Evolutionary conservation across 2,329 filamentous ascomycete genomes (phyloP).

Genomic region (Microdochium paspali): DNA sequence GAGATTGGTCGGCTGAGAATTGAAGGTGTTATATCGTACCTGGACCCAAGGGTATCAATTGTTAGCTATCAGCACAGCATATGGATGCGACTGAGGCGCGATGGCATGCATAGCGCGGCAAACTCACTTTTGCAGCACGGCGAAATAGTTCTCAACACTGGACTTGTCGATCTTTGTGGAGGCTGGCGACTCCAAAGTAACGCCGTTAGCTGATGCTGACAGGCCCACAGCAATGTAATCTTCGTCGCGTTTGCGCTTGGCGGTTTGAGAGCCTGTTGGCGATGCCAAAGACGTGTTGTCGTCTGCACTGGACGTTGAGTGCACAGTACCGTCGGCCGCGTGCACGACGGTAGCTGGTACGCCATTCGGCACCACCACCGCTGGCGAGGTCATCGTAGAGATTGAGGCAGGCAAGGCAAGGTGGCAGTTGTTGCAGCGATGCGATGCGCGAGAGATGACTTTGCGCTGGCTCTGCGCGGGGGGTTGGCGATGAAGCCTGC

Average conservation of each 20-base stretch:
- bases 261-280: not conserved
- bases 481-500: not conserved
- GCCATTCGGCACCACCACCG: not conserved
- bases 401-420: not conserved
- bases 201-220: not conserved
- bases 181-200: not conserved
- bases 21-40: slow-evolving; percentile 43
- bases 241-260: not conserved
- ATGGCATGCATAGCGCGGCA: not conserved
- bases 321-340: not conserved
- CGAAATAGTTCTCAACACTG: not conserved
- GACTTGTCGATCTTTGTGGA: not conserved
- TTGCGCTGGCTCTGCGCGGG: not conserved
- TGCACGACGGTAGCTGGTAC: not conserved
- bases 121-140: not conserved
- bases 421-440: not conserved
- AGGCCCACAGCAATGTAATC: not conserved
- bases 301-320: not conserved
- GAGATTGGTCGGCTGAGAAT: slow-evolving; percentile 45
- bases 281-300: not conserved
- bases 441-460: not conserved
- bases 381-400: not conserved
- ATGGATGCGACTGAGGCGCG: not conserved
- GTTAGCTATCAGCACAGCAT: not conserved
- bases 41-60: slow-evolving; percentile 19